Evolutionary conservation across 352 stramenopile genomes (phyloP).

Genomic region (Phytopythium mirpurense): DNA sequence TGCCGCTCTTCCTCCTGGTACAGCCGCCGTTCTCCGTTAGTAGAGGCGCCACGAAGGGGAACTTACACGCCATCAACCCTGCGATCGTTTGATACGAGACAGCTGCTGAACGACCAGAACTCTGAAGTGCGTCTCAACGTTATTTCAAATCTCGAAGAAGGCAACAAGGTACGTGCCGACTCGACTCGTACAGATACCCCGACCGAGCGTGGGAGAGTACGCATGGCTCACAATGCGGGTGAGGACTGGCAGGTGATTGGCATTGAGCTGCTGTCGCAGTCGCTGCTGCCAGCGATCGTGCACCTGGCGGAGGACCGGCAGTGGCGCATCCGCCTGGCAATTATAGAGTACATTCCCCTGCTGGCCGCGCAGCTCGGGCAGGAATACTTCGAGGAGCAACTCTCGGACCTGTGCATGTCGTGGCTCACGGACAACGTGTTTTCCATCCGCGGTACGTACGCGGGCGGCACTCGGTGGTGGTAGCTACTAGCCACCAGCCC

Average conservation of each 20-base stretch:
- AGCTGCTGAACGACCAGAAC: conserved; percentile 95
- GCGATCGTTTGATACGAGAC: neutral
- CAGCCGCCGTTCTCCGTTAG: conserved; percentile 1
- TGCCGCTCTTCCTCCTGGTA: conserved; percentile 93
- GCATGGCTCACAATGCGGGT: too few relatives aligned
- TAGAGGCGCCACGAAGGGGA: too few relatives aligned
- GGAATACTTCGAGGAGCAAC: conserved; percentile 95
- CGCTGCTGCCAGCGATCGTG: conserved; percentile 96
- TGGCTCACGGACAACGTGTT: conserved; percentile 97
- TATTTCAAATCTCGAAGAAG: conserved; percentile 95
- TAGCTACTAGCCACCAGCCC: too few relatives aligned
- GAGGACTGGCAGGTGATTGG: conserved; percentile 93
- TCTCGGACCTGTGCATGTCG: conserved; percentile 94
- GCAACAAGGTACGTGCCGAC: conserved; percentile 83
- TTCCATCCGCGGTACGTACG: conserved; percentile 86
- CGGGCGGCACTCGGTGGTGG: neutral
- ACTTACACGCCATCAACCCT: conserved; percentile 4
- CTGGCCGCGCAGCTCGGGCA: conserved; percentile 94
- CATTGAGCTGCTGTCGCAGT: conserved; percentile 95
- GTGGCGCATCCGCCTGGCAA: conserved; percentile 97
- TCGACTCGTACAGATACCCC: neutral
- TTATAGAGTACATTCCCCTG: conserved; percentile 98
- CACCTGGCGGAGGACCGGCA: conserved; percentile 98
- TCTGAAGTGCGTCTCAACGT: conserved; percentile 98
- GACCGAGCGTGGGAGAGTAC: too few relatives aligned